These are phyloP conservation scores for Cercospora sojina DNA, from an alignment of 2,329 filamentous ascomycete species.

Conservation along the genomic window DNA sequence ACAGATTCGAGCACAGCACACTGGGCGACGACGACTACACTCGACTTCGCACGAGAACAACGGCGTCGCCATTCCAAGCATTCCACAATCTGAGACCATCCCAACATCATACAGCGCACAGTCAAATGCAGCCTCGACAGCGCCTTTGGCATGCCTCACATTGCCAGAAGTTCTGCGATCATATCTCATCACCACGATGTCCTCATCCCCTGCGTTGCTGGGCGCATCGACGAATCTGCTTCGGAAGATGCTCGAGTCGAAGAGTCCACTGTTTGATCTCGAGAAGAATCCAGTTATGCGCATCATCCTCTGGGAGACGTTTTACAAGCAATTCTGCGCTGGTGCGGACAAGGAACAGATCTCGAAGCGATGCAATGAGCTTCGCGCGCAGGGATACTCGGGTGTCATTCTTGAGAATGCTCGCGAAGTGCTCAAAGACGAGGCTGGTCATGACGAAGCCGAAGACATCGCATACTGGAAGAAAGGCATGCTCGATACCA, in stretches of 20 bases:
- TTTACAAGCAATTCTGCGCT: constrained; percentile 89
- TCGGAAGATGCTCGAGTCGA: constrained; percentile 67
- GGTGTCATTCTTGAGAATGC: constrained; percentile 86
- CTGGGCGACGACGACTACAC: constrained; percentile 16
- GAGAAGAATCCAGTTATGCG: constrained; percentile 72
- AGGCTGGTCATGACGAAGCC: constrained; percentile 55
- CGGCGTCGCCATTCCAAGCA: constrained; percentile 10
- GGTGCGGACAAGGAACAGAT: constrained; percentile 73
- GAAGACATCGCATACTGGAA: constrained; percentile 70
- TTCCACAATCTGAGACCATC: neutral
- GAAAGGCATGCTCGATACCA: constrained; percentile 70
- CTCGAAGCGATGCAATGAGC: constrained; percentile 58
- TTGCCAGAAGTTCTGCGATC: constrained; percentile 66
- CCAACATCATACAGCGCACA: neutral
- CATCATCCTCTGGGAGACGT: constrained; percentile 72
- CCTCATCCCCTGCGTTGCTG: constrained; percentile 68
- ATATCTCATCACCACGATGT: constrained; percentile 66
- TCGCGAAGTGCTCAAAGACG: constrained; percentile 66
- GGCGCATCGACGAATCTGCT: constrained; percentile 68
- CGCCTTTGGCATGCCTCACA: constrained; percentile 65
- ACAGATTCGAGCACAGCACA: constrained; percentile 14
- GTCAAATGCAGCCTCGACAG: neutral
- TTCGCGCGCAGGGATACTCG: constrained; percentile 74
- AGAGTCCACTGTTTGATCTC: constrained; percentile 65
- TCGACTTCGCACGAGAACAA: constrained; percentile 18